Base-by-base conservation (phyloP, 768 basidiomycete genomes). In the Boletus rubescentipes region DNA sequence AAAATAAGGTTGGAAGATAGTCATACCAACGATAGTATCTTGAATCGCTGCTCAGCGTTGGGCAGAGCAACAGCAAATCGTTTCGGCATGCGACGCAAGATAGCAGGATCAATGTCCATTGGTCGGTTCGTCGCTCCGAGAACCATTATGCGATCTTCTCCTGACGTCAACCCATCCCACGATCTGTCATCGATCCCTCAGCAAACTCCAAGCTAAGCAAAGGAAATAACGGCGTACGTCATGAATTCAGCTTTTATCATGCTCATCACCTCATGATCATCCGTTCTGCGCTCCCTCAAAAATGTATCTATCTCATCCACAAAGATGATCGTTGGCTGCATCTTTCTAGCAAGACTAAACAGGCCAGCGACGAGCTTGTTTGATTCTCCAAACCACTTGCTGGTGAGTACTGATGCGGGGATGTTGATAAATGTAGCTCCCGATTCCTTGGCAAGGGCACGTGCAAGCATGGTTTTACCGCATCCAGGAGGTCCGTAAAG, bases 391-490 rank as follows among this genome's bases (percentile, higher is more conserved):
- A 87, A 91, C 91, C 89, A 91, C 66, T 89, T 88, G 73, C 83
- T 87, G 29, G 86, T 85, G 57, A 91, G 75, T 9, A 83, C 84
- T 3, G 85, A 87, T 34, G 87, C 81, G 7, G 87, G 81, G 54
- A 92, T 80, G 69, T 92, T 92, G 75, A 98, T 96, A 67, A 99
- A 99, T 0, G 94, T 96, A 8, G 97, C 97, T 16, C 93, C 91
- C 3, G 90, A 93, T 75, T 99, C 95, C 68, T 96, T 97, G 12
- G 97, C 97, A 9, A 99, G 80, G 2, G 96, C 96, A 68, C 96
- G 96, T 2, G 97, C 97, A n/a, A 99, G 80, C 93, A 99, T 95
- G 2, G 97, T 98, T 77, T 99, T 99, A 23, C 97, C 97, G 60
- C 97, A 99, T 7, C 97, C 96, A 1, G 97, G 97, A 38, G 95